Conservation (phyloP, 345 rosid species). For the Rubroshorea leprosula region DNA sequence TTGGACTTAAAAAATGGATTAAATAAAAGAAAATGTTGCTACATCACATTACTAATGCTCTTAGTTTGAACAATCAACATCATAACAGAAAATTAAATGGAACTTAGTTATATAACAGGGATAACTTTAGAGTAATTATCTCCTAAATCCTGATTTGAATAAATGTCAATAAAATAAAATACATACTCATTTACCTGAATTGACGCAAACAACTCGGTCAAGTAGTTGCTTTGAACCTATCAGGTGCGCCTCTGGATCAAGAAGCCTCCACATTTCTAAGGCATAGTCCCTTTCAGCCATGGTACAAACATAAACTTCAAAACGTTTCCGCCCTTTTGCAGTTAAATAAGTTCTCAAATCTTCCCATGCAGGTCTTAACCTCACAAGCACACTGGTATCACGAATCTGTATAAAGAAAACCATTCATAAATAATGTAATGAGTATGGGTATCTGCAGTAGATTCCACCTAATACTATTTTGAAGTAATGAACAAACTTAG, state of each 20-base stretch:
- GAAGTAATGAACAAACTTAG: too few relatives aligned
- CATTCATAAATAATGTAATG: conserved; percentile 10
- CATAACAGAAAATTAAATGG: conserved; percentile 6
- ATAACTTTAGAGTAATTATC: not conserved
- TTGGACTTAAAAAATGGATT: conserved; percentile 6
- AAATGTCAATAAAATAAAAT: conserved; percentile 9
- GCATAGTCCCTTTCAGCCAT: conserved; percentile 99
- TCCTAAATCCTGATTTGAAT: not conserved
- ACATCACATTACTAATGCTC: not conserved
- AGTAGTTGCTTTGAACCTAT: conserved; percentile 67
- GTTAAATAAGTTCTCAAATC: conserved; percentile 87
- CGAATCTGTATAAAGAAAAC: conserved; percentile 56
- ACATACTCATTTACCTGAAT: conserved; percentile 53
- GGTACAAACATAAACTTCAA: conserved; percentile 98
- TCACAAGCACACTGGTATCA: conserved; percentile 99
- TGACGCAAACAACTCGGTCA: conserved; percentile 88
- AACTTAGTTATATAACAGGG: conserved; percentile 11
- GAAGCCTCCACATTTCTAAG: conserved; percentile 99
- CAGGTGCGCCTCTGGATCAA: conserved; percentile 82
- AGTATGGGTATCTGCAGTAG: too few relatives aligned
- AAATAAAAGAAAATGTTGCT: not conserved
- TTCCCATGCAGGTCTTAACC: conserved; percentile 98
- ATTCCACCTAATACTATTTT: too few relatives aligned
- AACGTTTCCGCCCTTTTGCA: conserved; percentile 91
- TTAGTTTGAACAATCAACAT: not conserved